Percentiles rank a stretch among this genome's conserved stretches.
These are phyloP conservation scores for Hyphodiscus hymeniophilus DNA, from an alignment of 495 filamentous ascomycete genomes.

Conservation along the genomic window DNA sequence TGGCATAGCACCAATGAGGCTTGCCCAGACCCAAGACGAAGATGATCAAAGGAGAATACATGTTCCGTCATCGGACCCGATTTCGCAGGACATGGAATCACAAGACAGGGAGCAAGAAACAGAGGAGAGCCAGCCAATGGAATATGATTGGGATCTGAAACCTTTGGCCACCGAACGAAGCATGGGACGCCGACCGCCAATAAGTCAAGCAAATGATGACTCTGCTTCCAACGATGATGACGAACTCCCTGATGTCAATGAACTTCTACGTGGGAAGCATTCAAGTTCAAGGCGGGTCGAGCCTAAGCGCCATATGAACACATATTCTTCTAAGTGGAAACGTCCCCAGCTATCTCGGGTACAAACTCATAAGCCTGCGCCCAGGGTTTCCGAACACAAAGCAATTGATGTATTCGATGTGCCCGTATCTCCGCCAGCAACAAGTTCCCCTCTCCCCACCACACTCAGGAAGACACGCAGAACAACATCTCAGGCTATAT, in stretches of 20 bases:
- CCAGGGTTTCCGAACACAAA: not conserved
- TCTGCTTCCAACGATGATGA: slow-evolving; percentile 28
- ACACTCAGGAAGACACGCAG: not conserved
- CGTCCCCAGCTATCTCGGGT: not conserved
- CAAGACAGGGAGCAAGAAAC: slow-evolving; percentile 17
- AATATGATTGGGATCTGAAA: slow-evolving; percentile 10
- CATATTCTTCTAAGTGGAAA: slow-evolving; percentile 13
- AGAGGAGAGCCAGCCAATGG: slow-evolving; percentile 16
- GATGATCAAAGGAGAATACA: slow-evolving; percentile 17
- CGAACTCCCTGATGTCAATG: slow-evolving; percentile 29
- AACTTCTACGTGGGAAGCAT: slow-evolving; percentile 15
- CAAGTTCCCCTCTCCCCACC: slow-evolving; percentile 16
- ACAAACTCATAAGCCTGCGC: not conserved
- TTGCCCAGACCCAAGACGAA: slow-evolving; percentile 30
- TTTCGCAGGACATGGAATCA: slow-evolving; percentile 18
- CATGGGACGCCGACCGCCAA: slow-evolving; percentile 18
- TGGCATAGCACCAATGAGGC: slow-evolving; percentile 54
- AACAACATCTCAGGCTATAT: slow-evolving; percentile 3
- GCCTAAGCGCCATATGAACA: slow-evolving; percentile 16
- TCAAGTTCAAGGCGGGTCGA: slow-evolving; percentile 13
- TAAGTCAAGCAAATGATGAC: slow-evolving; percentile 9
- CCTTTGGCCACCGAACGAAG: slow-evolving; percentile 7
- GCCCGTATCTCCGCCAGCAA: slow-evolving; percentile 27
- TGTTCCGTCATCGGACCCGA: slow-evolving; percentile 10
- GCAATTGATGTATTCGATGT: slow-evolving; percentile 16